phyloP scores from a whole-genome alignment of 2,329 filamentous ascomycete genomes.

The Gnomoniopsis smithogilvyi region DNA sequence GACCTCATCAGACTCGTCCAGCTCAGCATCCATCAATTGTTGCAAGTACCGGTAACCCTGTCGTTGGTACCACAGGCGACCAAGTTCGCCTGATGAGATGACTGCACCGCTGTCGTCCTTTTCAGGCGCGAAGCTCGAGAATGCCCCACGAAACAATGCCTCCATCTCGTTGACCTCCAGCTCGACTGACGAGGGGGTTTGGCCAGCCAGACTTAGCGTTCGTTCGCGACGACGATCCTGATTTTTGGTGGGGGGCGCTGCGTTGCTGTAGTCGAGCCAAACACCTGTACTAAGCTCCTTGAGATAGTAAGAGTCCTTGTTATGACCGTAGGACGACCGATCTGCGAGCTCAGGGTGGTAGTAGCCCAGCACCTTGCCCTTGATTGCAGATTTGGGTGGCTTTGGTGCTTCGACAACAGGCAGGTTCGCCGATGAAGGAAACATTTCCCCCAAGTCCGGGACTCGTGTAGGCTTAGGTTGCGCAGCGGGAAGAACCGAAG shows the following conservation, averaged over 20 bases:
- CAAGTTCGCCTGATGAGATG: slow-evolving; percentile 63
- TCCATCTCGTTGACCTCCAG: slow-evolving; percentile 67
- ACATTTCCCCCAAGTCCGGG: slow-evolving; percentile 70
- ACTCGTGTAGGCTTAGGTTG: slow-evolving; percentile 47
- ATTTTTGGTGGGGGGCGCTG: slow-evolving; percentile 50
- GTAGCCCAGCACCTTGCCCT: slow-evolving; percentile 42
- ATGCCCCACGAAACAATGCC: slow-evolving; percentile 70
- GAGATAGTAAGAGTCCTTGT: slow-evolving; percentile 58
- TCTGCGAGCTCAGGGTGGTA: slow-evolving; percentile 40
- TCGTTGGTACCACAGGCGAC: slow-evolving; percentile 74
- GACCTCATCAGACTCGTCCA: slow-evolving; percentile 34
- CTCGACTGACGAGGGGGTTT: slow-evolving; percentile 53
- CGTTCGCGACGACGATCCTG: slow-evolving; percentile 68
- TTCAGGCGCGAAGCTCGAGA: slow-evolving; percentile 75
- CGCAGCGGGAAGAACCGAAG: slow-evolving; percentile 56
- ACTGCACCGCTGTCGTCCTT: slow-evolving; percentile 71
- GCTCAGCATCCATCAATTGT: slow-evolving; percentile 56
- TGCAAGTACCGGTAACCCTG: slow-evolving; percentile 64
- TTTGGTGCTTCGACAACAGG: slow-evolving; percentile 69
- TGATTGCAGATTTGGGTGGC: slow-evolving; percentile 66
- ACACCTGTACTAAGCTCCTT: slow-evolving; percentile 64
- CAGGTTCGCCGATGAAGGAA: slow-evolving; percentile 64
- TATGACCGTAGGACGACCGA: slow-evolving; percentile 48
- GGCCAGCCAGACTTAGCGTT: slow-evolving; percentile 63
- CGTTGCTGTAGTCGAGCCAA: slow-evolving; percentile 69